Evolutionary conservation across 2,329 filamentous ascomycete species (phyloP).

Genomic region (Laburnicola sp.): DNA sequence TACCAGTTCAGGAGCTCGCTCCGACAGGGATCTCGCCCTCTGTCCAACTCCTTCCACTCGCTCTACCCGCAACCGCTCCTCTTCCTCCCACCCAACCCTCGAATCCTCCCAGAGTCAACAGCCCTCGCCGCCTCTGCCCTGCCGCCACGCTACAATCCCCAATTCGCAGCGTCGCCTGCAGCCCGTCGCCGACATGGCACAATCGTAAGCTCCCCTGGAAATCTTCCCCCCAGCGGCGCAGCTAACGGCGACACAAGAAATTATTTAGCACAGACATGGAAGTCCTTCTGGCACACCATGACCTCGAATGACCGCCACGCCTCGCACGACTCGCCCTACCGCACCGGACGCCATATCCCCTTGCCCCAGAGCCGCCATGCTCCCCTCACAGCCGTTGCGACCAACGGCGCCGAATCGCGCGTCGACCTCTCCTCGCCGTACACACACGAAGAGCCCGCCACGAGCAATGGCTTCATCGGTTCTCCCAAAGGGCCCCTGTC

Average conservation of each 20-base stretch:
- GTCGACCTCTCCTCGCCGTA: slow-evolving; percentile 80
- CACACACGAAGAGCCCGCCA: slow-evolving; percentile 67
- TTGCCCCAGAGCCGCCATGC: slow-evolving; percentile 79
- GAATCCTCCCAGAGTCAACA: neutral
- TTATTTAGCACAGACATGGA: slow-evolving; percentile 65
- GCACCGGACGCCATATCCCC: slow-evolving; percentile 86
- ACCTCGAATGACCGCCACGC: slow-evolving; percentile 82
- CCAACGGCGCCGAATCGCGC: slow-evolving; percentile 82
- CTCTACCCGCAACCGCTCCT: neutral
- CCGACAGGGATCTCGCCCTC: too few species aligned
- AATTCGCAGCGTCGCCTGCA: neutral
- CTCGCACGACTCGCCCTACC: slow-evolving; percentile 87
- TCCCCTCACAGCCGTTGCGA: slow-evolving; percentile 84
- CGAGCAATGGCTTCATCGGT: slow-evolving; percentile 62
- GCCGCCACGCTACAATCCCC: too few species aligned
- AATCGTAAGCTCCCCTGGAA: slow-evolving; percentile 34
- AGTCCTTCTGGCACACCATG: slow-evolving; percentile 90
- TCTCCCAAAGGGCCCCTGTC: slow-evolving; percentile 60
- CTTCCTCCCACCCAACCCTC: neutral
- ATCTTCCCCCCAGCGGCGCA: neutral
- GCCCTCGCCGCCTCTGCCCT: slow-evolving; percentile 5
- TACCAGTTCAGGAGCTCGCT: too few species aligned
- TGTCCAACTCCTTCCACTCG: too few species aligned
- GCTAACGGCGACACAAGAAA: slow-evolving; percentile 39
- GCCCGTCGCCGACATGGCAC: slow-evolving; percentile 33